phyloP scores from a whole-genome alignment of 768 basidiomycete genomes.

The Auricularia auricula-judae region DNA sequence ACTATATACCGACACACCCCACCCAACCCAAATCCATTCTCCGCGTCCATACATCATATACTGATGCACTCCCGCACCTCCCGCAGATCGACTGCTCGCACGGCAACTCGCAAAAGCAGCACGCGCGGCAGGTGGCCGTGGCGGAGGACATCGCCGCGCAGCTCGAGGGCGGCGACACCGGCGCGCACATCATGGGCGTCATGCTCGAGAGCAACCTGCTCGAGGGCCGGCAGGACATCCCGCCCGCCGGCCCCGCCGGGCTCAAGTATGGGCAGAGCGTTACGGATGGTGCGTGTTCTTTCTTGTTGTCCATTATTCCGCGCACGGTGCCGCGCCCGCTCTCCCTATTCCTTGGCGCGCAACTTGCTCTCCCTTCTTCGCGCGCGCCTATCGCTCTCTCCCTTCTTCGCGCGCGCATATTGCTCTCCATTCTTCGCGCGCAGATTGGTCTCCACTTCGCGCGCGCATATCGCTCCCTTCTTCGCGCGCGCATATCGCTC shows the following conservation, averaged over 20 bases:
- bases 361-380: too few relatives aligned
- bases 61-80: background rate
- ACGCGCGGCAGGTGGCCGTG: constrained; percentile 78
- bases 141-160: constrained; percentile 80
- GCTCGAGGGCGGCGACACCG: constrained; percentile 60
- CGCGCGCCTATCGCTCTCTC: too few relatives aligned
- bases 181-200: constrained; percentile 71
- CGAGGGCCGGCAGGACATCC: constrained; percentile 76
- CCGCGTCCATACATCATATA: background rate
- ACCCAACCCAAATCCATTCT: background rate
- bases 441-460: too few relatives aligned
- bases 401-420: too few relatives aligned
- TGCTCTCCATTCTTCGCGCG: too few relatives aligned
- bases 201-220: constrained; percentile 93
- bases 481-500: too few relatives aligned
- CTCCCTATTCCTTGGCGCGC: too few relatives aligned
- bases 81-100: constrained; percentile 90
- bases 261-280: constrained; percentile 79
- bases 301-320: too few relatives aligned
- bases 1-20: too few relatives aligned
- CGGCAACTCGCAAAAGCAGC: constrained; percentile 90
- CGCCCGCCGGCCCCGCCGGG: constrained; percentile 54
- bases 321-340: too few relatives aligned
- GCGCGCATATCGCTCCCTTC: too few relatives aligned
- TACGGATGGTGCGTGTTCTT: constrained; percentile 40